Evolutionary conservation across 2,329 filamentous ascomycete genomes (phyloP).

Genomic region (Volutella citrinella): DNA sequence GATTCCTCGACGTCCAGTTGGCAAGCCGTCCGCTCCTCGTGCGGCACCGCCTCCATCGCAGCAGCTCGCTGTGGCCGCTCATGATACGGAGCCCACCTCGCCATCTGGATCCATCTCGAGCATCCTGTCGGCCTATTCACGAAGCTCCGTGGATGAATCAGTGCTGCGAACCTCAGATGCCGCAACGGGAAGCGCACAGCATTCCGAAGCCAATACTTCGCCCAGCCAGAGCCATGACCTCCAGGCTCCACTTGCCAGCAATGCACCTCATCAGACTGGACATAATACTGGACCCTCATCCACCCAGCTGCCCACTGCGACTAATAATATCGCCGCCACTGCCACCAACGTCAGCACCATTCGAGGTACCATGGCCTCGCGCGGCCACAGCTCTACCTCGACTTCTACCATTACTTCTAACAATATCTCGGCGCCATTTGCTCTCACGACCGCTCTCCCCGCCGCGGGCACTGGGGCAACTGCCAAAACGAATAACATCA

Average conservation of each 20-base stretch:
- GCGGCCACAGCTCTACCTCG: too few species aligned
- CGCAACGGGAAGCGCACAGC: constrained; percentile 19
- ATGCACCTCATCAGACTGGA: constrained; percentile 16
- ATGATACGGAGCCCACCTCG: constrained; percentile 29
- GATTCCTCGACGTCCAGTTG: constrained; percentile 37
- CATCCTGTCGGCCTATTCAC: constrained; percentile 54
- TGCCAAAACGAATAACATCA: too few species aligned
- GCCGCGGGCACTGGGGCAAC: not conserved
- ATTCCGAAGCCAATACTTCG: constrained; percentile 21
- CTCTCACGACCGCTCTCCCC: not conserved
- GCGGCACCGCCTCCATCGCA: constrained; percentile 22
- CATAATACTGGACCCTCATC: constrained; percentile 15
- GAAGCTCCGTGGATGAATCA: constrained; percentile 41
- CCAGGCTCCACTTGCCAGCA: constrained; percentile 23
- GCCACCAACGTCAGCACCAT: too few species aligned
- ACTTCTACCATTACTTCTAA: too few species aligned
- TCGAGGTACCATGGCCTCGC: too few species aligned
- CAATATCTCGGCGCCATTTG: not conserved
- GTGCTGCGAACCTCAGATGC: constrained; percentile 40
- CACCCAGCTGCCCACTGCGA: constrained; percentile 11
- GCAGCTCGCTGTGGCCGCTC: constrained; percentile 17
- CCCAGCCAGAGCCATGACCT: too few species aligned
- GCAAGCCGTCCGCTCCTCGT: constrained; percentile 9
- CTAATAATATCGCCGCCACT: too few species aligned
- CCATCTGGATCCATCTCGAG: constrained; percentile 51